Percentiles rank a stretch among this genome's conserved stretches.
phyloP scores from a whole-genome alignment of 169 alveolate genomes.

The Plasmodium relictum region DNA sequence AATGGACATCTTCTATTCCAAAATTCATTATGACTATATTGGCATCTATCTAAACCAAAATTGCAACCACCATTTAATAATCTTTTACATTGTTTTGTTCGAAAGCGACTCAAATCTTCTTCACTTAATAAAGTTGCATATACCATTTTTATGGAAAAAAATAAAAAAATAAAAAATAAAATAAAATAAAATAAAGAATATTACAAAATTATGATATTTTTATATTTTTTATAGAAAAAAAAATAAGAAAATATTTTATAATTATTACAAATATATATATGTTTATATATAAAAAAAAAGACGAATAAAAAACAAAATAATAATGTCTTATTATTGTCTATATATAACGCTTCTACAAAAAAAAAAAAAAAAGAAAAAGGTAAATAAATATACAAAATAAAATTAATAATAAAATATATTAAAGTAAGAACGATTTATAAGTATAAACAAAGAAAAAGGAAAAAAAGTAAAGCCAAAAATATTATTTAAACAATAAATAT shows the following conservation, averaged over 20 bases:
- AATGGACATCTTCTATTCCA: constrained; percentile 92
- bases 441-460: not conserved
- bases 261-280: too few relatives aligned
- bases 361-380: not conserved
- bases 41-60: constrained; percentile 88
- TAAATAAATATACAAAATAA: not conserved
- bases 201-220: too few relatives aligned
- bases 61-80: constrained; percentile 84
- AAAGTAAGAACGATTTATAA: not conserved
- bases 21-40: constrained; percentile 88
- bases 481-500: constrained; percentile 11
- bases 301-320: not conserved
- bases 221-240: too few relatives aligned
- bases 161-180: not conserved
- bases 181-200: not conserved
- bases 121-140: constrained; percentile 85
- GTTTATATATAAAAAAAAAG: not conserved
- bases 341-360: not conserved
- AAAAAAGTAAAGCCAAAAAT: constrained; percentile 15
- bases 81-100: constrained; percentile 90
- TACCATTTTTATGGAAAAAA: constrained; percentile 18
- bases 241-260: not conserved
- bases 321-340: too few relatives aligned
- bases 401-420: not conserved
- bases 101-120: constrained; percentile 88